Evolutionary conservation across 805 yeast species (phyloP), one percentile per base, ranked within the genome.

Genomic region (Candida chauliodis): DNA sequence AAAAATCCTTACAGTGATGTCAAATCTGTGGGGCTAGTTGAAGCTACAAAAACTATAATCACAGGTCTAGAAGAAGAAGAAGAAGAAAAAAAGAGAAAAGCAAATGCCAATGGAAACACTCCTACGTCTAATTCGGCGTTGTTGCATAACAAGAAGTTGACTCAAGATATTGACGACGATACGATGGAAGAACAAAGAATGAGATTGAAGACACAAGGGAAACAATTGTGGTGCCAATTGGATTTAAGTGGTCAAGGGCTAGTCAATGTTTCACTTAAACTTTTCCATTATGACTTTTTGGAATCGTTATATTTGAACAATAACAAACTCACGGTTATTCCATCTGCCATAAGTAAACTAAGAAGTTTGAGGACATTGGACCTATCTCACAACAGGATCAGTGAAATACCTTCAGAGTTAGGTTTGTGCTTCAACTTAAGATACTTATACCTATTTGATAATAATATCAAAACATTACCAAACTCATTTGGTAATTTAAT

Each of bases 241-340:
- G 99, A 93, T 64, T 69, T 91, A 47, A 80, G 95, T 47, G 96
- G 96, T 43, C 95, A 93, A 60, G 86, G 91, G 23, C 69, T 93
- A 37, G 68, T 78, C 45, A 74, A 77, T 41, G 48, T 91, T 21
- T 76, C 87, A n/a, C 76, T 83, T 15, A 79, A 80, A 50, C 61
- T 93, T 32, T 88, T 88, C 69, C 77, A 79, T 32, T 93, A 89
- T 60, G 75, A 76, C 43, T 93, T 93, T 51, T 73, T 93, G 52
- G 93, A 91, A 55, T 82, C 91, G 44, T 69, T 93, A 38, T 93
- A 85, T 58, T 66, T 93, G 49, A 88, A 84, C 62, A 95, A 95
- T 53, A 93, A 95, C 59, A 81, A 81, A 50, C 69, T 93, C 47
- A 74, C 76, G 8, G 43, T 57, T 2, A 51, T 93, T 17, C 98